Evolutionary conservation across 1,139 yeast genomes (phyloP).

Genomic region (Yamadazyma diospyri): DNA sequence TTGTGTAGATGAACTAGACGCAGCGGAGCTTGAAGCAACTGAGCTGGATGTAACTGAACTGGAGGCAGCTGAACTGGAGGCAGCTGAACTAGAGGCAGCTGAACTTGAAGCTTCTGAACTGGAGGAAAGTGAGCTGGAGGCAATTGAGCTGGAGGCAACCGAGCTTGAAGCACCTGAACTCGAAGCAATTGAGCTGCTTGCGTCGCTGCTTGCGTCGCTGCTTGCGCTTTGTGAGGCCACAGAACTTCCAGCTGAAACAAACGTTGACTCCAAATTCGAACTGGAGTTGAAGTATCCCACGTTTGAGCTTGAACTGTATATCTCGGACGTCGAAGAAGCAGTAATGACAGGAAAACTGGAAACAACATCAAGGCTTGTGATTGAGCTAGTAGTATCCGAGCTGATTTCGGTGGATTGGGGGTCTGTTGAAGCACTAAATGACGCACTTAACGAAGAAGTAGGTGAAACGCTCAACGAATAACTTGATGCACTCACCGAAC

Average conservation of each 20-base stretch:
- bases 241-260: too few species aligned
- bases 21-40: slow-evolving; percentile 1
- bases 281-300: slow-evolving; percentile 1
- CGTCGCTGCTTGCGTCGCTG: background rate
- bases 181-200: background rate
- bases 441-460: too few species aligned
- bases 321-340: background rate
- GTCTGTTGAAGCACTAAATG: background rate
- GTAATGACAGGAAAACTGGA: slow-evolving; percentile 1
- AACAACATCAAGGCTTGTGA: background rate
- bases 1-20: background rate
- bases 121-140: background rate
- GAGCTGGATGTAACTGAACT: slow-evolving; percentile 6
- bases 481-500: too few species aligned
- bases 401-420: background rate
- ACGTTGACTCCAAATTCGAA: background rate
- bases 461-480: too few species aligned
- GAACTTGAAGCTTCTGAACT: background rate
- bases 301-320: background rate
- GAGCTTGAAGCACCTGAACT: background rate
- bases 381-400: background rate
- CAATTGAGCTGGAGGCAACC: slow-evolving; percentile 1
- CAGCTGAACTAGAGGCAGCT: slow-evolving; percentile 1
- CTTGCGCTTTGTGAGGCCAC: background rate
- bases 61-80: slow-evolving; percentile 9